A percentile compares a stretch with the other conserved stretches of the same genome.
These are phyloP conservation scores for Apiospora phragmitis DNA, from an alignment of 2,329 filamentous ascomycete species.

Conservation along the genomic window DNA sequence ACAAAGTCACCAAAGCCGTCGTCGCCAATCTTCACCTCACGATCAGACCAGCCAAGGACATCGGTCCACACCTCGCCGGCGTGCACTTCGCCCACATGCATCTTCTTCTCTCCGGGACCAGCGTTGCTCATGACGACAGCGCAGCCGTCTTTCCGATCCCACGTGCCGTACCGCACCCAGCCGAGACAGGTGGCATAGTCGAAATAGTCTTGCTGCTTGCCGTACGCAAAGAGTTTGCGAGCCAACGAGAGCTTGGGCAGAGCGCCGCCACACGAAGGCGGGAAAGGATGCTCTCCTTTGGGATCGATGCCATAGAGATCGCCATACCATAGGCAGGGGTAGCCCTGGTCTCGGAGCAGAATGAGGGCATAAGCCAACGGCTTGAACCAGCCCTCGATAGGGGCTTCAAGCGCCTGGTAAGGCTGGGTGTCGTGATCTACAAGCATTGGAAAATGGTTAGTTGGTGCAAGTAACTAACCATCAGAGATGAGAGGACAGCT, in stretches of 20 bases:
- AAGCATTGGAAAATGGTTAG: slow-evolving; percentile 64
- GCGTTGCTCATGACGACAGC: slow-evolving; percentile 60
- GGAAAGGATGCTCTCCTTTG: slow-evolving; percentile 43
- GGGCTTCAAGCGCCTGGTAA: slow-evolving; percentile 45
- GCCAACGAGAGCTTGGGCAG: slow-evolving; percentile 61
- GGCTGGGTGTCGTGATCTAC: slow-evolving; percentile 67
- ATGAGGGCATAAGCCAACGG: slow-evolving; percentile 73
- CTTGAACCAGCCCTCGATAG: slow-evolving; percentile 67
- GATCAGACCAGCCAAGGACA: slow-evolving; percentile 55
- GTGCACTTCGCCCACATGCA: slow-evolving; percentile 63
- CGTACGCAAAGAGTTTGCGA: slow-evolving; percentile 67
- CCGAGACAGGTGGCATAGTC: slow-evolving; percentile 63
- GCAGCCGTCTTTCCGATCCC: slow-evolving; percentile 48
- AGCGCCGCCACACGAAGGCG: slow-evolving; percentile 53
- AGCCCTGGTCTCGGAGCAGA: slow-evolving; percentile 59
- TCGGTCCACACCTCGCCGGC: slow-evolving; percentile 66
- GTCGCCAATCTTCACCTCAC: slow-evolving; percentile 58
- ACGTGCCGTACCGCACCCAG: slow-evolving; percentile 53
- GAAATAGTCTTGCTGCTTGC: slow-evolving; percentile 64
- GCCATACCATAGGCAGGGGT: slow-evolving; percentile 71
- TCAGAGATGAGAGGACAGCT: slow-evolving; percentile 43
- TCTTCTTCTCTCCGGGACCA: slow-evolving; percentile 52
- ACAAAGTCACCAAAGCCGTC: slow-evolving; percentile 62
- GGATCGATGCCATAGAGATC: slow-evolving; percentile 63
- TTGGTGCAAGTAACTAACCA: slow-evolving; percentile 52